These are phyloP conservation scores for Mikania micrantha DNA, from an alignment of 129 eudicot species.

Conservation along the genomic window DNA sequence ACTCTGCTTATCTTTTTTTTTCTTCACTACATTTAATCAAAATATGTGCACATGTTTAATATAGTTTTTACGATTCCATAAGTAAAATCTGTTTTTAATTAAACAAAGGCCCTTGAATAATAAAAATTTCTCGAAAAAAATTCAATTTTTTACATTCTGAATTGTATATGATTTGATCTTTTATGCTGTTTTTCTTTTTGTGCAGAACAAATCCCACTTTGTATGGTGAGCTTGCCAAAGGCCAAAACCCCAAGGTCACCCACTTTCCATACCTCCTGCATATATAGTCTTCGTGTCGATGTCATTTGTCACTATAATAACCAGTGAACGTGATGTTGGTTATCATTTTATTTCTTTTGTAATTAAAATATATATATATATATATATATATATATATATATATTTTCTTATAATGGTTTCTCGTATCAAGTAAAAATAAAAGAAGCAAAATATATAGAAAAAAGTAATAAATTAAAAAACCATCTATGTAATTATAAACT, in stretches of 20 bases:
- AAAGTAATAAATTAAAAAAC: not conserved
- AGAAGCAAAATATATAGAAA: not conserved
- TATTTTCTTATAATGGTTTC: not conserved
- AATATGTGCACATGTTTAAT: too few relatives aligned
- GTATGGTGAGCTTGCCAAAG: slow-evolving; percentile 58
- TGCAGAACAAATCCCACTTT: slow-evolving; percentile 63
- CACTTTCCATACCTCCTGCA: not conserved
- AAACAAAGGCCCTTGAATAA: too few relatives aligned
- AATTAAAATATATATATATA: too few relatives aligned
- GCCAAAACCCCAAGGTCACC: slow-evolving; percentile 86
- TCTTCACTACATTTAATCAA: too few relatives aligned
- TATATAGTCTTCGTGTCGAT: not conserved
- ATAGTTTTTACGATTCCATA: too few relatives aligned
- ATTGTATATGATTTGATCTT: not conserved
- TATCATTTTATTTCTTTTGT: not conserved
- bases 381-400: too few relatives aligned
- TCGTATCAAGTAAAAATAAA: not conserved
- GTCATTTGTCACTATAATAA: not conserved
- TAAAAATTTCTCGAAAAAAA: too few relatives aligned
- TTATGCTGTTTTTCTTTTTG: not conserved
- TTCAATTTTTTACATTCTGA: too few relatives aligned
- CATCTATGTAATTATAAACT: not conserved
- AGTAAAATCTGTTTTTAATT: too few relatives aligned
- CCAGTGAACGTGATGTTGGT: not conserved
- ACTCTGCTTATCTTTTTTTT: too few relatives aligned